Evolutionary conservation across 257 asterid species (phyloP).

Genomic region (Solanum peruvianum): DNA sequence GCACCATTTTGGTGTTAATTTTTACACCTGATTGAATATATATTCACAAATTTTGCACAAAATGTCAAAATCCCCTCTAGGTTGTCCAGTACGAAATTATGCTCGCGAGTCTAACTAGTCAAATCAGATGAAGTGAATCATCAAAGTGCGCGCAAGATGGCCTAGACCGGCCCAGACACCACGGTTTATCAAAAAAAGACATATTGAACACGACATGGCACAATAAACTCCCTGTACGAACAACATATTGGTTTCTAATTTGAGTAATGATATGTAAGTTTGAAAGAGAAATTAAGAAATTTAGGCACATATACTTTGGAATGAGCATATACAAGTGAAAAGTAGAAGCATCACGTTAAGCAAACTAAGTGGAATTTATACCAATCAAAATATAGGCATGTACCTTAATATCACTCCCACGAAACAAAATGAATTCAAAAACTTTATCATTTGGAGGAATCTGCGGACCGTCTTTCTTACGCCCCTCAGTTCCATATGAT

Average conservation of each 20-base stretch:
- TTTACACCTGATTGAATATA: background rate
- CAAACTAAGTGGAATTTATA: background rate
- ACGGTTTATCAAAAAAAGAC: background rate
- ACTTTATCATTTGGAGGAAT: conserved; percentile 62
- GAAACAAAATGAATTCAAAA: conserved; percentile 65
- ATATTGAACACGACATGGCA: background rate
- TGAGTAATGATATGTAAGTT: background rate
- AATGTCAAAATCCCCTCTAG: background rate
- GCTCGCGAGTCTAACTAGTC: background rate
- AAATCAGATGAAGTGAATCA: background rate
- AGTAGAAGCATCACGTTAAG: background rate
- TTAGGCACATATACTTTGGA: background rate
- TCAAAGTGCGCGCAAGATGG: background rate
- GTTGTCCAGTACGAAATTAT: background rate
- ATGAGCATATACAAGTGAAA: background rate
- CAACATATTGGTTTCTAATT: background rate
- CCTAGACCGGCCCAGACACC: background rate
- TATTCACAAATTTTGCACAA: background rate
- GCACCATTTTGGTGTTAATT: background rate
- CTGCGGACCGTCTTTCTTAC: conserved; percentile 58
- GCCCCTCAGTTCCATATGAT: conserved; percentile 79
- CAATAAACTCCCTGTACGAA: background rate
- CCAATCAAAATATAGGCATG: background rate
- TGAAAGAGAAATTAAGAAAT: background rate
- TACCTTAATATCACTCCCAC: conserved; percentile 80